These are phyloP conservation scores for Arctium lappa DNA, from an alignment of 129 eudicot genomes.

Conservation along the genomic window DNA sequence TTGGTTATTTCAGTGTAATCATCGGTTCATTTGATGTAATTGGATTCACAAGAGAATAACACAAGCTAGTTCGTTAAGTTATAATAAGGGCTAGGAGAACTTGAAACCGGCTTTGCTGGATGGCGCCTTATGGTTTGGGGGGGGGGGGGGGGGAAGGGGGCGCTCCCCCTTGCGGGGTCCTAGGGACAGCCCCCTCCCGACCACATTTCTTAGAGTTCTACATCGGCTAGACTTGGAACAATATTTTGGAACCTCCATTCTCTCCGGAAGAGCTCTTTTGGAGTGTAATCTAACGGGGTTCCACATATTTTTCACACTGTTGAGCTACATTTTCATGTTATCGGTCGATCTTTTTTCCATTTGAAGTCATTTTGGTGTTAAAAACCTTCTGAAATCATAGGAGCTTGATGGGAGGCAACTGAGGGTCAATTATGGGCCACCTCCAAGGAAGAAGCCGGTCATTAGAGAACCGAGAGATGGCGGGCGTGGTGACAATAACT, in stretches of 20 bases:
- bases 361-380: not conserved
- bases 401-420: conserved; percentile 74
- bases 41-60: not conserved
- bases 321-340: not conserved
- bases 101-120: no score
- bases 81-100: not conserved
- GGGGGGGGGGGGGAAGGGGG: no score
- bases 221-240: no score
- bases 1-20: not conserved
- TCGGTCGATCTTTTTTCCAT: not conserved
- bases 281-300: no score
- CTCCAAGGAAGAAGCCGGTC: conserved; percentile 58
- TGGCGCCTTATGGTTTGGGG: no score
- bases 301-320: no score
- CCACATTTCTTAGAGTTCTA: no score
- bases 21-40: not conserved
- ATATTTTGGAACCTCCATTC: no score
- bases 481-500: conserved; percentile 29
- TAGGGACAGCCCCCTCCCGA: no score
- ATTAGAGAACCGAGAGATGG: conserved; percentile 38
- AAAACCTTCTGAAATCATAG: conserved; percentile 31
- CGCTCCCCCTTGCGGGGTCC: no score
- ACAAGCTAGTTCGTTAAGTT: not conserved
- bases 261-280: no score
- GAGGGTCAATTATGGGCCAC: conserved; percentile 75